Evolutionary conservation across 768 basidiomycete genomes (phyloP), one percentile per base, ranked within the genome.

Genomic region (Termitomyces heimii): DNA sequence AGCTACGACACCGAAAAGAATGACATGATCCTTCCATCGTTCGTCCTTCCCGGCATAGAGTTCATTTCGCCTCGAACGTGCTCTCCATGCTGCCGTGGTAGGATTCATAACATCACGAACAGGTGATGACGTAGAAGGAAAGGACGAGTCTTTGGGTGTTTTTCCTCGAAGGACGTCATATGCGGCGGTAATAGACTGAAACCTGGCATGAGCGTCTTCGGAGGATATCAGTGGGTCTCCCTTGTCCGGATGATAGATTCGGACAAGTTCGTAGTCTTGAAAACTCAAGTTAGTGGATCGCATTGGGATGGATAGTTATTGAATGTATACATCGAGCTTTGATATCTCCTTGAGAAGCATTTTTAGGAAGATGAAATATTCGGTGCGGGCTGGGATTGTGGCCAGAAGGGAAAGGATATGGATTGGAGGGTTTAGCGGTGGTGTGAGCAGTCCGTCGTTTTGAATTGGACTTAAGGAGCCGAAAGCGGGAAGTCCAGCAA

Each of bases 161-260:
- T 79, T 82, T 8, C 82, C 81, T 14, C 79, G 79, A 20, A 92
- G 76, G 18, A 73, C 63, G 55, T 87, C 85, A 61, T 92, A 92
- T 13, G 89, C 88, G 16, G 77, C 68, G 28, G 81, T 78, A 60
- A 92, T 88, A 3, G 85, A 75, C 63, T 85, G 85, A 62, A 91
- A 91, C 12, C 82, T 84, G 6, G 78, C 75, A 63, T 88, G 85
- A 4, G 82, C 81, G 3, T 76, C 66, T 16, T 81, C 79, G 0
- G 80, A 63, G 7, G 83, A 70, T 13, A 78, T 42, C 13, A 68
- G 64, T 12, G 66, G 53, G 56, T 70, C 69, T 24, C 76, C 73
- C 42, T 86, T 85, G 68, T 92, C 89, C 3, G 89, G 89, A 67
- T 92, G 89, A 68, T 91, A 89, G 56, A 89, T 77, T 40, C 85